phyloP scores from a whole-genome alignment of 257 asterid species.

The Solanum pinnatisectum region DNA sequence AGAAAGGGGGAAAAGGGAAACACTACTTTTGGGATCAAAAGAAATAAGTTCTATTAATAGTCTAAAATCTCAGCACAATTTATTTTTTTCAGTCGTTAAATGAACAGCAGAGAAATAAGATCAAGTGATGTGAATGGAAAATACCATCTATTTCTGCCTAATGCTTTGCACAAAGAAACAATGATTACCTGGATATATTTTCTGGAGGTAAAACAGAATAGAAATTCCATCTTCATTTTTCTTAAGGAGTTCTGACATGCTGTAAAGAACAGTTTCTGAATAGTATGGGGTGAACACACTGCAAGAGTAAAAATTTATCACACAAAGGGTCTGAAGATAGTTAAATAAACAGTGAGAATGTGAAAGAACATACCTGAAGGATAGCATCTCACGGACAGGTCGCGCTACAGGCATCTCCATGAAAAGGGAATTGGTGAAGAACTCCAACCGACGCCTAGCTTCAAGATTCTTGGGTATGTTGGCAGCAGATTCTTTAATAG shows the following conservation, averaged over 20 bases:
- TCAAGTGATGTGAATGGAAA: not conserved
- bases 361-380: conserved; percentile 52
- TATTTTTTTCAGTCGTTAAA: not conserved
- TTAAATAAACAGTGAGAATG: not conserved
- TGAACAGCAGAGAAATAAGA: not conserved
- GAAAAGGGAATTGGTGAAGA: conserved; percentile 88
- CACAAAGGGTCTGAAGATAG: not conserved
- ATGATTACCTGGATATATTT: conserved; percentile 82
- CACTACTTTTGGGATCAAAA: not conserved
- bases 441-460: conserved; percentile 85
- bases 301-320: conserved; percentile 13
- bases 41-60: not conserved
- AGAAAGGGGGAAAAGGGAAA: not conserved
- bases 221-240: conserved; percentile 97
- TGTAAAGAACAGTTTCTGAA: conserved; percentile 94
- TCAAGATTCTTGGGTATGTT: conserved; percentile 80
- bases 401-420: conserved; percentile 90
- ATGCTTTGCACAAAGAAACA: not conserved
- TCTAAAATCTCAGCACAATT: not conserved
- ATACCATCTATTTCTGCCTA: not conserved
- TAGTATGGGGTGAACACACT: conserved; percentile 97
- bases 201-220: conserved; percentile 92
- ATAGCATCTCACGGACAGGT: conserved; percentile 86
- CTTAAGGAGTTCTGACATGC: conserved; percentile 89
- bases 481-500: conserved; percentile 90